A percentile compares a stretch with the other conserved stretches of the same genome.
Conservation (phyloP, 495 filamentous ascomycete genomes). For the Penicillium cinerascens region DNA sequence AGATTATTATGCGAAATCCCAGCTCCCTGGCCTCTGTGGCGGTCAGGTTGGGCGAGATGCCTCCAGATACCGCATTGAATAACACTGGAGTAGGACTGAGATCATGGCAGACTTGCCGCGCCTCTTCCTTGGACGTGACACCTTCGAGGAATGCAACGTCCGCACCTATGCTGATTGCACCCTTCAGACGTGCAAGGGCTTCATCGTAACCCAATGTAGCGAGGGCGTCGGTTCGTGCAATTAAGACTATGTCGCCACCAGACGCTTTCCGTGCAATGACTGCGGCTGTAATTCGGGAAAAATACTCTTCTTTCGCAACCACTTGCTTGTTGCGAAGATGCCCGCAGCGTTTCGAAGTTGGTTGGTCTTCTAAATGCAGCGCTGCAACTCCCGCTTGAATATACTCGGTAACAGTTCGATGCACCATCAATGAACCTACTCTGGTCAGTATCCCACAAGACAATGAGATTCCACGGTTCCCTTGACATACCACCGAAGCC, state of each 20-base stretch:
- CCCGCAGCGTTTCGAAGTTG: constrained; percentile 54
- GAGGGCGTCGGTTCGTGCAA: constrained; percentile 55
- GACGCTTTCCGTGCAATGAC: constrained; percentile 34
- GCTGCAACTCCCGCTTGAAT: constrained; percentile 55
- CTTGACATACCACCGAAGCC: constrained; percentile 54
- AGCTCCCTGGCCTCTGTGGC: constrained; percentile 20
- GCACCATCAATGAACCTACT: constrained; percentile 48
- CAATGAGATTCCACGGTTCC: no score
- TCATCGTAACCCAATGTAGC: constrained; percentile 52
- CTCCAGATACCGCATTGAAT: constrained; percentile 26
- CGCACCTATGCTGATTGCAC: constrained; percentile 45
- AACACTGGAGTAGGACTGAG: constrained; percentile 23
- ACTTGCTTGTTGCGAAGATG: constrained; percentile 53
- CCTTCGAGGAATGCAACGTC: constrained; percentile 60
- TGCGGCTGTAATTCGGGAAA: constrained; percentile 46
- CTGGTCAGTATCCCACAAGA: no score
- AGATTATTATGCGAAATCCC: constrained; percentile 27
- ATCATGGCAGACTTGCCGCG: constrained; percentile 12
- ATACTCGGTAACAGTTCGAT: constrained; percentile 52
- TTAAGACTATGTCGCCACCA: constrained; percentile 52
- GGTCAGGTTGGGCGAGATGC: constrained; percentile 20
- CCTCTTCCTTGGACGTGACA: constrained; percentile 31
- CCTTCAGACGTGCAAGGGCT: constrained; percentile 44
- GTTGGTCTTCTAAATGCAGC: constrained; percentile 62
- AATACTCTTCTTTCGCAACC: constrained; percentile 42